Evolutionary conservation across 345 rosid species (phyloP), one percentile per base, ranked within the genome.

Genomic region (Anacardium occidentale): DNA sequence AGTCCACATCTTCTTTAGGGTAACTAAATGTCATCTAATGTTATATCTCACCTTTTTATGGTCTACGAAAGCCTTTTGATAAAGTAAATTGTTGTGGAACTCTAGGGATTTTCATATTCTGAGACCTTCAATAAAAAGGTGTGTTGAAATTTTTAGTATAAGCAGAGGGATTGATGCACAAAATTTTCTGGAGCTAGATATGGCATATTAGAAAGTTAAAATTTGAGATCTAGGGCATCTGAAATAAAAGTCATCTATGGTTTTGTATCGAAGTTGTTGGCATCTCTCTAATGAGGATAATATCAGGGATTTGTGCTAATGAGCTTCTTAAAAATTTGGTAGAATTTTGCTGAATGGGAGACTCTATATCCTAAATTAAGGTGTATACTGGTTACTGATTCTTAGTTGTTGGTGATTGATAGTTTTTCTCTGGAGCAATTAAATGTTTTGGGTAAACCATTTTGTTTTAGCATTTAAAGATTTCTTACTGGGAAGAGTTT

Each of bases 1-100:
- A 44, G 25, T 48, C 2, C 5, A 7, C 37, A 52, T 60, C 29
- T 61, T 50, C 67, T 71, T 17, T 70, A 70, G 74, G 74, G 45
- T 50, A 50, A 60, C 10, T 59, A n/a, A 50, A 71, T n/a, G n/a
- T n/a, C 47, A 51, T 61, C 10, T 13, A 20, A 37, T 12, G 34
- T 50, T 40, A 21, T 62, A 26, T 48, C 54, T 20, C 21, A 32
- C 37, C 66, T 34, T 42, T 61, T 13, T 52, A 50, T 71, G 48
- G 10, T 40, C 22, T 50, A 26, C 51, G 18, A 21, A 21, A n/a
- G 10, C 62, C 21, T 20, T 54, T 0, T 32, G 1, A 37, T n/a
- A 2, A 34, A 54, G 68, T 51, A 22, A 62, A 50, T 47, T 15
- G 17, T 25, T 37, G 56, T 56, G n/a, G 18, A 60, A 26, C 26